A percentile compares a stretch with the other conserved stretches of the same genome.
These are phyloP conservation scores for Citrullus mucosospermus DNA, from an alignment of 306 rosid genomes.

Conservation along the genomic window DNA sequence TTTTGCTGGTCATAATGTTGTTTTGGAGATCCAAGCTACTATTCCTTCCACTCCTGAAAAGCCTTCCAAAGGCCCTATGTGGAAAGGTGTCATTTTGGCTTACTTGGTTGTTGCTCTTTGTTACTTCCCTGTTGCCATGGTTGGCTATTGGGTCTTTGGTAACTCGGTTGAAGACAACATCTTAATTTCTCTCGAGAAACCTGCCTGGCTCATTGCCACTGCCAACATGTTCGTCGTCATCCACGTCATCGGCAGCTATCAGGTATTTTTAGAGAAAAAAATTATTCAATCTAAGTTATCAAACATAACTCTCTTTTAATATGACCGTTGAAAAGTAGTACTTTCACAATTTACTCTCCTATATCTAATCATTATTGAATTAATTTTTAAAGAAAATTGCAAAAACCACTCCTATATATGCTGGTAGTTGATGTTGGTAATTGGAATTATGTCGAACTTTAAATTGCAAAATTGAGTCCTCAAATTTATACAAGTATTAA, in stretches of 20 bases:
- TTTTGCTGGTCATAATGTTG: constrained; percentile 85
- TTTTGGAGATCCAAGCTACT: constrained; percentile 81
- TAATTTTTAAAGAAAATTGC: too few relatives aligned
- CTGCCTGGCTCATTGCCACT: constrained; percentile 56
- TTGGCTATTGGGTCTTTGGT: constrained; percentile 56
- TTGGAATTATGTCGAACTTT: too few relatives aligned
- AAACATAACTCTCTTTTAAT: too few relatives aligned
- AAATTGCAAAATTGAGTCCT: too few relatives aligned
- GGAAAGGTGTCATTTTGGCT: constrained; percentile 65
- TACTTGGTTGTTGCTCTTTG: constrained; percentile 64
- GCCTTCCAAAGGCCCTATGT: constrained; percentile 83
- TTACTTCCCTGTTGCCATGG: constrained; percentile 61
- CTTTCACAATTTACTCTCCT: too few relatives aligned
- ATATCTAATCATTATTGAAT: too few relatives aligned
- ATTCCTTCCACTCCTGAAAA: constrained; percentile 65
- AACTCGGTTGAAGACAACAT: constrained; percentile 34
- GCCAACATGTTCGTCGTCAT: constrained; percentile 64
- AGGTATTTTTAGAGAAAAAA: constrained; percentile 5
- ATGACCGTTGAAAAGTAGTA: too few relatives aligned
- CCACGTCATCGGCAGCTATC: constrained; percentile 83
- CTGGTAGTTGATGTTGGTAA: too few relatives aligned
- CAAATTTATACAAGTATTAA: too few relatives aligned
- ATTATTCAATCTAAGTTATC: too few relatives aligned
- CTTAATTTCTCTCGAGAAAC: constrained; percentile 32
- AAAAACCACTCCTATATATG: too few relatives aligned